phyloP scores from a whole-genome alignment of 2,329 filamentous ascomycete species.

The Periconia digitata region DNA sequence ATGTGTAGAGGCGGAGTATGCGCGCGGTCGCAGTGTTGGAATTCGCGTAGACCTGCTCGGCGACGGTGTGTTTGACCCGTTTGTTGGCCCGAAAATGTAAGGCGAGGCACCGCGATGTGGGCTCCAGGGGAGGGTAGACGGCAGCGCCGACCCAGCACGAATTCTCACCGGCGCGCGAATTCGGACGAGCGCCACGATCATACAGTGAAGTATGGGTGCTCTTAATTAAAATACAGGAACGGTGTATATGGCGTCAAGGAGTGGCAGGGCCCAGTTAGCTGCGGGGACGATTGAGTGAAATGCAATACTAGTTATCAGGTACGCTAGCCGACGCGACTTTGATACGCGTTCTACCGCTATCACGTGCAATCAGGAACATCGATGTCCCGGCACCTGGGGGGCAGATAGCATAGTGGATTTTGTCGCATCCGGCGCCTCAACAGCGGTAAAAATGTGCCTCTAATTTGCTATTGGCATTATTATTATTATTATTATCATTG shows the following conservation, averaged over 20 bases:
- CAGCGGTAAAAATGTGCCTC: no score
- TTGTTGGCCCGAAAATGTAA: neutral
- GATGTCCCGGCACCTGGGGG: no score
- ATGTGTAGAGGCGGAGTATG: neutral
- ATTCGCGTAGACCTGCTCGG: neutral
- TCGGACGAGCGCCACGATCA: conserved; percentile 34
- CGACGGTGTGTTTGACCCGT: neutral
- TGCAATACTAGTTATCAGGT: no score
- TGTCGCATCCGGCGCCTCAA: no score
- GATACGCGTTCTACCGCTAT: neutral
- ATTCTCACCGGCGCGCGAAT: conserved; percentile 39
- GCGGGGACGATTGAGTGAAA: conserved; percentile 15
- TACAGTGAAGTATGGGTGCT: conserved; percentile 38
- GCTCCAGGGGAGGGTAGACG: conserved; percentile 19
- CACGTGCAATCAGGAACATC: neutral
- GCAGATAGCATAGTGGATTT: no score
- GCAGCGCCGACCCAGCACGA: conserved; percentile 25
- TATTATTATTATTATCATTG: no score
- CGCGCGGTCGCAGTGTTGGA: neutral
- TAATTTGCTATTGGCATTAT: no score
- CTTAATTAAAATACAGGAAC: conserved; percentile 26
- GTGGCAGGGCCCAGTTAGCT: conserved; percentile 18
- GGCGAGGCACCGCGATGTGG: neutral
- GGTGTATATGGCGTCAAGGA: conserved; percentile 21
- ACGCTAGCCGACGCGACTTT: neutral